Percentiles rank a stretch among this genome's conserved stretches.
These are phyloP conservation scores for Neostapfia colusana DNA, from an alignment of 176 grass and related monocot genomes.

Conservation along the genomic window DNA sequence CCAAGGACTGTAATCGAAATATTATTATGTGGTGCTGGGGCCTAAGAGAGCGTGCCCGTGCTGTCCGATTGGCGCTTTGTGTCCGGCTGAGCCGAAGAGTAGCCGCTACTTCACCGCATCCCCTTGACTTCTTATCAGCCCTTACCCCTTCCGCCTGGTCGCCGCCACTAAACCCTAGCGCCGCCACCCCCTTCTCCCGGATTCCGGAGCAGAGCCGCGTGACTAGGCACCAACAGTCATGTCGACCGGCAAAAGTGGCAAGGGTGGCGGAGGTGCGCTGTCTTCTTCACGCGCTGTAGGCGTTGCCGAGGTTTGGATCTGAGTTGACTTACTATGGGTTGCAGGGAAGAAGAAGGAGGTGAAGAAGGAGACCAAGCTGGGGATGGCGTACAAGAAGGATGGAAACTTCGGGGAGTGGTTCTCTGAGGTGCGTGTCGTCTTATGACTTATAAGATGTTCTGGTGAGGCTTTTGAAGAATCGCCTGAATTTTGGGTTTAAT, in stretches of 20 bases:
- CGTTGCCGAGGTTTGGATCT: not conserved
- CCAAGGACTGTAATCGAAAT: no score
- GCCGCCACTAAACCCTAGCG: not conserved
- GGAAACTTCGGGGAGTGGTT: constrained; percentile 96
- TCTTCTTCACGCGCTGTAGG: not conserved
- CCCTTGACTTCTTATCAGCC: not conserved
- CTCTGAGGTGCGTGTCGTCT: constrained; percentile 56
- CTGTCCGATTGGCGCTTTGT: no score
- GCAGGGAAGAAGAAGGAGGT: constrained; percentile 89
- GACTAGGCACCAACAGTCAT: constrained; percentile 33
- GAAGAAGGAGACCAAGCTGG: constrained; percentile 93
- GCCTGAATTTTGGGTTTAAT: not conserved
- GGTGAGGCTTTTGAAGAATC: not conserved
- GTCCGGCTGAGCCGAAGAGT: no score
- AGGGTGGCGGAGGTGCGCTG: constrained; percentile 24
- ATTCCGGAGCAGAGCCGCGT: not conserved
- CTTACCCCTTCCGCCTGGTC: not conserved
- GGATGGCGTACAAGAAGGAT: constrained; percentile 80
- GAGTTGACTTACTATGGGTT: not conserved
- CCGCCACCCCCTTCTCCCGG: not conserved
- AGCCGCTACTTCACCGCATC: no score
- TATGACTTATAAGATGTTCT: not conserved
- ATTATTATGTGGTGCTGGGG: no score
- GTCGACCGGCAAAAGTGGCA: constrained; percentile 39
- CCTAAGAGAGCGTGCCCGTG: no score